Percentiles rank a stretch among this genome's conserved stretches.
These are phyloP conservation scores for Bipolaris cookei DNA, from an alignment of 2,329 filamentous ascomycete species.

Conservation along the genomic window DNA sequence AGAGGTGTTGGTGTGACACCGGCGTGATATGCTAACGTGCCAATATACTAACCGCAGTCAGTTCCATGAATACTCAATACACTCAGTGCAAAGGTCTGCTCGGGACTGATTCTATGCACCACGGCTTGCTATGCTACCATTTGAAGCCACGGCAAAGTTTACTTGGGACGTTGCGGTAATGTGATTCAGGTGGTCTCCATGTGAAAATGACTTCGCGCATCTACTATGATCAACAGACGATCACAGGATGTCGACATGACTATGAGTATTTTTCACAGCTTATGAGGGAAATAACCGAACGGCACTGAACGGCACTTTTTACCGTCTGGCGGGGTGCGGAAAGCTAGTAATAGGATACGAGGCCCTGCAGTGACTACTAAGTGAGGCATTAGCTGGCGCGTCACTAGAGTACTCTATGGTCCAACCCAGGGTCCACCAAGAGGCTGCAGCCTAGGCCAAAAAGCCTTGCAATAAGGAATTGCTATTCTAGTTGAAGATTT, in stretches of 20 bases:
- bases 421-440: conserved; percentile 11
- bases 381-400: conserved; percentile 4
- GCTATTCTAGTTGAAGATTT: background rate
- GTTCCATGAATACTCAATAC: background rate
- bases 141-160: background rate
- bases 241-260: background rate
- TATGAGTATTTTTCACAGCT: background rate
- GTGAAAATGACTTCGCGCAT: background rate
- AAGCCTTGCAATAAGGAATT: background rate
- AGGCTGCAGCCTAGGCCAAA: conserved; percentile 9
- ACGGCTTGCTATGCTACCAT: background rate
- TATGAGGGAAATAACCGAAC: background rate
- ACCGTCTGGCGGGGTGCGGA: background rate
- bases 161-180: background rate
- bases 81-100: background rate
- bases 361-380: conserved; percentile 5
- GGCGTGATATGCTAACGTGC: conserved; percentile 2
- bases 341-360: background rate
- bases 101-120: background rate
- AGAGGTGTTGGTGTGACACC: conserved; percentile 1
- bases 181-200: background rate
- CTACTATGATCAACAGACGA: background rate
- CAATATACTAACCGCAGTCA: background rate
- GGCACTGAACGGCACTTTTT: background rate
- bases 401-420: background rate